Evolutionary conservation across 768 basidiomycete species (phyloP).

Genomic region (Amanita muscaria): DNA sequence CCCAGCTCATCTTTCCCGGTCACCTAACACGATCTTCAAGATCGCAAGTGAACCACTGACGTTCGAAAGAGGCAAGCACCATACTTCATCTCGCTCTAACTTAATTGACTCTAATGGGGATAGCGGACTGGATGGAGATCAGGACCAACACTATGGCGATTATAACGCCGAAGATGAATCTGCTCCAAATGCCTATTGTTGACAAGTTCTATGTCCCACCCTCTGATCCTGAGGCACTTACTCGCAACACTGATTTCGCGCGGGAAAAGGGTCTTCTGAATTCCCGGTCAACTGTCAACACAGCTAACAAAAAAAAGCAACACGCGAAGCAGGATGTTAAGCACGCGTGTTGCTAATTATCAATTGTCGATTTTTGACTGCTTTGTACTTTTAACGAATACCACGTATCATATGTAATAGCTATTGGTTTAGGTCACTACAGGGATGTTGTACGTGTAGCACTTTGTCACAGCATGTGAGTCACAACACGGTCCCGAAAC

Average conservation of each 20-base stretch:
- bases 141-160: slow-evolving; percentile 93
- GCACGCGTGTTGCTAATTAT: slow-evolving; percentile 1
- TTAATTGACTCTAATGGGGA: slow-evolving; percentile 3
- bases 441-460: no score
- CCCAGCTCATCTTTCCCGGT: neutral
- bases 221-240: slow-evolving; percentile 63
- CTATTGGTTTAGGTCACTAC: no score
- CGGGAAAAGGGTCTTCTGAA: slow-evolving; percentile 79
- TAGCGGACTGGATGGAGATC: slow-evolving; percentile 99
- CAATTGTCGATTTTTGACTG: neutral
- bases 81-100: neutral
- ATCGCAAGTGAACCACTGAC: slow-evolving; percentile 92
- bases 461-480: neutral
- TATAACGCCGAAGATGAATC: slow-evolving; percentile 92
- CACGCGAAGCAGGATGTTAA: neutral
- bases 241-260: slow-evolving; percentile 75
- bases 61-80: slow-evolving; percentile 74
- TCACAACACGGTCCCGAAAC: slow-evolving; percentile 1
- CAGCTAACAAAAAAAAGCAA: neutral
- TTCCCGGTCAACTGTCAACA: slow-evolving; percentile 31
- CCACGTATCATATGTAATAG: no score
- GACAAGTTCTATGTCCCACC: slow-evolving; percentile 91
- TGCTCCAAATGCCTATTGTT: slow-evolving; percentile 88
- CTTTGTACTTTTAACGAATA: neutral
- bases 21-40: slow-evolving; percentile 24